phyloP scores from a whole-genome alignment of 495 filamentous ascomycete genomes.

The Lentithecium fluviatile region DNA sequence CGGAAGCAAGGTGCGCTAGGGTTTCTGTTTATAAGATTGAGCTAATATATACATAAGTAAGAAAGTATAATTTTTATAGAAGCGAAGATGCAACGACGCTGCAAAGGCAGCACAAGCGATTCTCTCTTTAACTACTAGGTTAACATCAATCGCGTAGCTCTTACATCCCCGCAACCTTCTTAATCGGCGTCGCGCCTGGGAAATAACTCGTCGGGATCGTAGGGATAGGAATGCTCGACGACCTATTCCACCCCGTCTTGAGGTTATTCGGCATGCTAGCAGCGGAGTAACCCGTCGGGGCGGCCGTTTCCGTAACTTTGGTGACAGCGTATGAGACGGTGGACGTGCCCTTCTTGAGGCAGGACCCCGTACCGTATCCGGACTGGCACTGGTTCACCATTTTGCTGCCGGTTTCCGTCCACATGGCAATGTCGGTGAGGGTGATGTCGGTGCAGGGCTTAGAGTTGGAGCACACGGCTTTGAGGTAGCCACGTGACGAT shows the following conservation, averaged over 20 bases:
- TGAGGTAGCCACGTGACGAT: slow-evolving; percentile 50
- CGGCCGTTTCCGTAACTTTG: slow-evolving; percentile 41
- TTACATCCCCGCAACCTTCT: slow-evolving; percentile 19
- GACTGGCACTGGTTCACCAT: slow-evolving; percentile 52
- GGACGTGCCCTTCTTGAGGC: slow-evolving; percentile 41
- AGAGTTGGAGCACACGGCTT: slow-evolving; percentile 48
- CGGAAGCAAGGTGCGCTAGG: no score
- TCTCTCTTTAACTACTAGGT: no score
- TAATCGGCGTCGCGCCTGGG: slow-evolving; percentile 43
- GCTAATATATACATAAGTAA: no score
- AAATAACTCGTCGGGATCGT: slow-evolving; percentile 56
- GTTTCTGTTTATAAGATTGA: no score
- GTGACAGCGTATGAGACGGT: slow-evolving; percentile 41
- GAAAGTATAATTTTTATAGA: no score
- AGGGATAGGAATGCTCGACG: slow-evolving; percentile 54
- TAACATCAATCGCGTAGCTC: no score
- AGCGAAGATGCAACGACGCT: no score
- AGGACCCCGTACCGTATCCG: slow-evolving; percentile 53
- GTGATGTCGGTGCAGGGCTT: slow-evolving; percentile 55
- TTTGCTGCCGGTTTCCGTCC: slow-evolving; percentile 53
- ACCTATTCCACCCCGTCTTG: slow-evolving; percentile 47
- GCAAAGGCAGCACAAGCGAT: no score
- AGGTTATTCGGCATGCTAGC: slow-evolving; percentile 53
- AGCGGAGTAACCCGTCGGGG: slow-evolving; percentile 51
- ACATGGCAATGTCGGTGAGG: slow-evolving; percentile 60